Base-by-base conservation (phyloP, 768 basidiomycete genomes). In the Crucibulum laeve region DNA sequence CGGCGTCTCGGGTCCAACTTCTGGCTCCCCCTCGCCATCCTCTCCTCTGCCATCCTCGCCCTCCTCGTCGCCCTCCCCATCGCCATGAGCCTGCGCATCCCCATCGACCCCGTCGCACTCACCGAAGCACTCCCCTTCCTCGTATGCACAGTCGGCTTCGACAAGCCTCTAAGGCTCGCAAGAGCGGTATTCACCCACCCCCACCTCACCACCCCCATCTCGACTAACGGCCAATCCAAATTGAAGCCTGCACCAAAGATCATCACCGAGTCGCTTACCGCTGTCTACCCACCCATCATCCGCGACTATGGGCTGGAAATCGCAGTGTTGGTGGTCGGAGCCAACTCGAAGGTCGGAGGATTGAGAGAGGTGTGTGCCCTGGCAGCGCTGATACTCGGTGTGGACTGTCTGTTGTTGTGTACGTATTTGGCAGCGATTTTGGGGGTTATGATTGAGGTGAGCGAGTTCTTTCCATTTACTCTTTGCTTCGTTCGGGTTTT, bases 91-190 rank as follows among this genome's bases (percentile, higher is more conserved):
- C 73, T 97, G 45, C 74, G 76, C 53, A 91, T 99, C 46, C 86
- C 84, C 15, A 84, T 99, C 53, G 94, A 98, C 61, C 91, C 92
- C 1, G 85, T 98, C 42, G 84, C 85, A 7, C 75, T 99, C 40
- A 91, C 90, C 7, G 96, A 99, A 62, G 95, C 96, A 0, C 77
- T 99, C 0, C 96, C 96, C 0, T 98, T 98, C 82, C 73, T 98
- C 38, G 94, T 99, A 25, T 95, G 95, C 63, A 96, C 93, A 1
- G 83, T 99, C 47, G 95, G 95, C 5, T 99, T 98, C 62, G 96
- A 99, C 67, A 98, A 99, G 62, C 95, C 94, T 0, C 82, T 95
- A 36, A 80, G 90, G 5, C 82, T 99, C 19, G 94, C 93, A 2
- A 77, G 84, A 10, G 86, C 92, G 2, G 89, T 98, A 13, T 91